Base-by-base conservation (phyloP, 164 flowering plant species). In the Malania oleifera region DNA sequence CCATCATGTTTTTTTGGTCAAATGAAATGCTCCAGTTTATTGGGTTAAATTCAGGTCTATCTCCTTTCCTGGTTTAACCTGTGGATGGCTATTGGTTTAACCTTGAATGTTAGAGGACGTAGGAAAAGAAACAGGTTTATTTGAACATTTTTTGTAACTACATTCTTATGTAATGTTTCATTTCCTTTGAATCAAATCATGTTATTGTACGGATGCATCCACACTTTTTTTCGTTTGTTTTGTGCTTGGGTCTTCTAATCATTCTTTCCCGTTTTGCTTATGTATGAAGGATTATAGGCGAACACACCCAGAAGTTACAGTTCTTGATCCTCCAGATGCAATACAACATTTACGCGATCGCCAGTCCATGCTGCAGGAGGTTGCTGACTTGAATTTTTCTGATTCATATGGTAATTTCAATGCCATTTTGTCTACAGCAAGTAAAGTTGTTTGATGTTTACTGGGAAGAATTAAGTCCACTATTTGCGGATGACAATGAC, bases 271-370 rank as follows among this genome's bases (percentile, higher is more conserved):
- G 1, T 56, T n/a, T 4, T 7, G 4, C 29, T 25, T 28, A 22
- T 55, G 31, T 54, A 18, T 63, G 61, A 50, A 87, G 96, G 91
- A 87, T 55, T 87, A 85, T 51, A 34, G 86, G 69, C 63, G 60
- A 61, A 67, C 77, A 20, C 89, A 92, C 70, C 98, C 98, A 13
- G 96, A 92, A 70, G 98, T 92, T 47, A 89, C 87, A 22, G 89
- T 92, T 57, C 93, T 92, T 65, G 98, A 92, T 70, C 98, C 96
- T 62, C 98, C 98, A 19, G 89, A 81, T 77, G 96, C 96, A 31
- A 89, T 92, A 46, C 88, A 83, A 57, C 93, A 86, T 63, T 74
- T 93, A 24, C 83, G 73, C 49, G 82, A 82, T 75, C 92, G 97
- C 22, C 96, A 87, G 46, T 87, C 77, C 52, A 88, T 93, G 99